These are phyloP conservation scores for Magnolia kwangsiensis DNA, from an alignment of 164 flowering plant species.

Conservation along the genomic window DNA sequence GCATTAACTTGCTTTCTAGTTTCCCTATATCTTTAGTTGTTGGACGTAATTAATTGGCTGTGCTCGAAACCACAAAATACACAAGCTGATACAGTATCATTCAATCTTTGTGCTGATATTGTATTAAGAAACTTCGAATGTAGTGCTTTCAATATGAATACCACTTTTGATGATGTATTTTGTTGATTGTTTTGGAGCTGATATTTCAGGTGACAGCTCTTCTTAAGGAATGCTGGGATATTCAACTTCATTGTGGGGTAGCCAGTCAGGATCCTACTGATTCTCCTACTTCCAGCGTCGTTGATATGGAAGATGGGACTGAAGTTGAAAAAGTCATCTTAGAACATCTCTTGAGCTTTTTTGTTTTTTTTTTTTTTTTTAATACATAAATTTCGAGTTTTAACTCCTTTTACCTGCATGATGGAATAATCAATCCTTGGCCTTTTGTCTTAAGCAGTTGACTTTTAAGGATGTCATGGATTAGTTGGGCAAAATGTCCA, in stretches of 20 bases:
- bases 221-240: constrained; percentile 88
- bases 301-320: constrained; percentile 31
- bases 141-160: no score
- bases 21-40: no score
- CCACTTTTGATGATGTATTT: no score
- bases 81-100: no score
- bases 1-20: no score
- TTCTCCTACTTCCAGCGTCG: constrained; percentile 7
- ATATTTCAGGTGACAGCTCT: constrained; percentile 68
- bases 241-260: constrained; percentile 79
- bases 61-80: no score
- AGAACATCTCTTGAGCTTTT: constrained; percentile 30
- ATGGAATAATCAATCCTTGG: background rate
- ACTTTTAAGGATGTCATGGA: constrained; percentile 80
- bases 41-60: no score
- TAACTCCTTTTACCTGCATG: background rate
- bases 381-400: background rate
- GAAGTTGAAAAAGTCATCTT: constrained; percentile 57
- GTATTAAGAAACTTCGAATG: no score
- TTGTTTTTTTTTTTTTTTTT: background rate
- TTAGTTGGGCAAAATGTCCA: constrained; percentile 94
- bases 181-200: background rate
- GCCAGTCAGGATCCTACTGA: constrained; percentile 25
- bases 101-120: no score
- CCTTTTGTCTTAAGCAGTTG: constrained; percentile 38